These are phyloP conservation scores for Cymbomonas tetramitiformis DNA, from an alignment of 139 green algal species.

Conservation along the genomic window DNA sequence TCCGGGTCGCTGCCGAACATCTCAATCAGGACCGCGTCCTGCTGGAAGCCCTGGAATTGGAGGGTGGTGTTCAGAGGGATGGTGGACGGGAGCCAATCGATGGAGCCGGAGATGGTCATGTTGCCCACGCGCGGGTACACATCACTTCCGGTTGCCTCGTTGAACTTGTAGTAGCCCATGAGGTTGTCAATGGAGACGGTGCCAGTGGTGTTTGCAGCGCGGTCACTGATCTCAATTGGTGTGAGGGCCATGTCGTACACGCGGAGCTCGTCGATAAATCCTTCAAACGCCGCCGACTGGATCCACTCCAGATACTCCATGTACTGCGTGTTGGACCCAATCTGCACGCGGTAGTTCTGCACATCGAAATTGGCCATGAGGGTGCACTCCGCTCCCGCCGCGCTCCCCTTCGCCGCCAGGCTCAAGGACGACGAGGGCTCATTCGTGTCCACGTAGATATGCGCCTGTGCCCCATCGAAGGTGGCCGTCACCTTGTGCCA, in stretches of 20 bases:
- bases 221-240: too few relatives aligned
- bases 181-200: too few relatives aligned
- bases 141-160: neutral
- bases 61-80: neutral
- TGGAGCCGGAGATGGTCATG: neutral
- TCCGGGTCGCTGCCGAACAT: neutral
- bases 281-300: neutral
- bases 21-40: too few relatives aligned
- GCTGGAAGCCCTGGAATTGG: too few relatives aligned
- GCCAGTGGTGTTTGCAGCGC: neutral
- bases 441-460: conserved; percentile 3
- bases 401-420: too few relatives aligned
- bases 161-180: conserved; percentile 11
- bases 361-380: neutral
- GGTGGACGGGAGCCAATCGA: neutral
- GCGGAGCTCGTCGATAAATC: conserved; percentile 1
- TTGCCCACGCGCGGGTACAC: neutral
- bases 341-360: too few relatives aligned
- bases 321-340: neutral
- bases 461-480: neutral
- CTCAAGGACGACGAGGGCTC: too few relatives aligned
- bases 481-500: neutral
- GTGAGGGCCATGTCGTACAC: neutral
- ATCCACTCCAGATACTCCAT: neutral
- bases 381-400: neutral